Conservation (phyloP, 495 filamentous ascomycete genomes). For the Hypoxylon rickii region DNA sequence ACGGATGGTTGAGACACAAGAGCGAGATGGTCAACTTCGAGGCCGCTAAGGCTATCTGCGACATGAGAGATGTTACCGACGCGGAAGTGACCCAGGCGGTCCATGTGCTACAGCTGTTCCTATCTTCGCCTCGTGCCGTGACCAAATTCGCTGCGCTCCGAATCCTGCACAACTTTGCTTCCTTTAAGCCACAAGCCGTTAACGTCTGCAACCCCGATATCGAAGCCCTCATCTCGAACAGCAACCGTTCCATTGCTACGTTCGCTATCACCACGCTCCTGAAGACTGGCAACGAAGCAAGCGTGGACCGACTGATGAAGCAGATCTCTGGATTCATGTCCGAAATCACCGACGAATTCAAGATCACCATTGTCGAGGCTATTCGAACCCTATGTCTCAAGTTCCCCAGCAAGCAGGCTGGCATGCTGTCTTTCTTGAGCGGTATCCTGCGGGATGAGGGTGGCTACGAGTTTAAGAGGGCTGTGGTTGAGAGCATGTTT, state of each 20-base stretch:
- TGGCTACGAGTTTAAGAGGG: slow-evolving; percentile 97
- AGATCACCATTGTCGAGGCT: slow-evolving; percentile 98
- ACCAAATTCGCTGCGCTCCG: slow-evolving; percentile 98
- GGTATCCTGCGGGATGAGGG: slow-evolving; percentile 94
- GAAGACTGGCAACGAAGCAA: slow-evolving; percentile 96
- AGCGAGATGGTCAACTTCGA: slow-evolving; percentile 99
- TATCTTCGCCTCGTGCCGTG: slow-evolving; percentile 93
- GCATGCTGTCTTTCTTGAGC: slow-evolving; percentile 95
- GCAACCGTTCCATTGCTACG: slow-evolving; percentile 95
- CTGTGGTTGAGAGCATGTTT: slow-evolving; percentile 98
- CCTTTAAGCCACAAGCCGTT: slow-evolving; percentile 91
- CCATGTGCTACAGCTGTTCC: slow-evolving; percentile 92
- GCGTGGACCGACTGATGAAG: slow-evolving; percentile 97
- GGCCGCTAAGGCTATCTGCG: slow-evolving; percentile 95
- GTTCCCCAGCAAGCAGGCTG: slow-evolving; percentile 96
- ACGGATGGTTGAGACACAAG: slow-evolving; percentile 97
- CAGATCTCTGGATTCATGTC: slow-evolving; percentile 97
- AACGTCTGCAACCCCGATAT: slow-evolving; percentile 96
- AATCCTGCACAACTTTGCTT: slow-evolving; percentile 93
- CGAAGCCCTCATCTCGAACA: slow-evolving; percentile 92
- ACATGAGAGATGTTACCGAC: slow-evolving; percentile 90
- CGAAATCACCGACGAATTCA: slow-evolving; percentile 98
- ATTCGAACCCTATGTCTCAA: slow-evolving; percentile 96
- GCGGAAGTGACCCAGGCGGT: slow-evolving; percentile 90
- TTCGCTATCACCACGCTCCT: slow-evolving; percentile 97